Percentiles rank a stretch among this genome's conserved stretches.
These are phyloP conservation scores for Boletus vermiculosoides DNA, from an alignment of 768 basidiomycete genomes.

Conservation along the genomic window DNA sequence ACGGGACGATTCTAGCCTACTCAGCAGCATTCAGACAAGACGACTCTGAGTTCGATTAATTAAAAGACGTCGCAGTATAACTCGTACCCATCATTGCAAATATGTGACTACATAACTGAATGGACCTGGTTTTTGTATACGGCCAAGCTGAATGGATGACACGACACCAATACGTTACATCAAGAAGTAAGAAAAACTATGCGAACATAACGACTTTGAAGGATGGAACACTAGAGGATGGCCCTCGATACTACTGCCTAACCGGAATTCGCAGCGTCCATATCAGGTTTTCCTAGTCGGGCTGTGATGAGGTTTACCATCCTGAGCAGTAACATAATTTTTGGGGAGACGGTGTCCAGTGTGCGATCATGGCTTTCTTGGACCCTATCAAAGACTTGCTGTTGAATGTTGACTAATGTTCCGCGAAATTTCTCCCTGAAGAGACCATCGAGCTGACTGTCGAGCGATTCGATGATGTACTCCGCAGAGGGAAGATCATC, in stretches of 20 bases:
- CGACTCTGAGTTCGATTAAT: slow-evolving; percentile 73
- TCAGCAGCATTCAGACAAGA: slow-evolving; percentile 80
- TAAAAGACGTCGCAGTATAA: background rate
- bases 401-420: slow-evolving; percentile 20
- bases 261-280: background rate
- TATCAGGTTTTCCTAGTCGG: slow-evolving; percentile 24
- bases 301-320: slow-evolving; percentile 34
- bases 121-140: slow-evolving; percentile 7
- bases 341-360: slow-evolving; percentile 26
- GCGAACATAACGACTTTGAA: background rate
- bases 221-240: background rate
- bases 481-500: slow-evolving; percentile 27
- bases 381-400: slow-evolving; percentile 25
- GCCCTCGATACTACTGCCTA: slow-evolving; percentile 2
- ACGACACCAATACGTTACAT: background rate
- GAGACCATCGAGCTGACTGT: slow-evolving; percentile 24
- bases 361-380: slow-evolving; percentile 23
- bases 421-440: slow-evolving; percentile 25
- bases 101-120: slow-evolving; percentile 17
- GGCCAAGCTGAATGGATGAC: background rate
- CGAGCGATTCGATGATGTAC: slow-evolving; percentile 31
- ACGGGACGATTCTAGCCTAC: slow-evolving; percentile 88
- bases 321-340: slow-evolving; percentile 24
- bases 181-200: background rate
- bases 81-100: slow-evolving; percentile 10